Evolutionary conservation across 2,329 filamentous ascomycete species (phyloP), one percentile per base, ranked within the genome.

Genomic region (Tricladium varicosporioides): DNA sequence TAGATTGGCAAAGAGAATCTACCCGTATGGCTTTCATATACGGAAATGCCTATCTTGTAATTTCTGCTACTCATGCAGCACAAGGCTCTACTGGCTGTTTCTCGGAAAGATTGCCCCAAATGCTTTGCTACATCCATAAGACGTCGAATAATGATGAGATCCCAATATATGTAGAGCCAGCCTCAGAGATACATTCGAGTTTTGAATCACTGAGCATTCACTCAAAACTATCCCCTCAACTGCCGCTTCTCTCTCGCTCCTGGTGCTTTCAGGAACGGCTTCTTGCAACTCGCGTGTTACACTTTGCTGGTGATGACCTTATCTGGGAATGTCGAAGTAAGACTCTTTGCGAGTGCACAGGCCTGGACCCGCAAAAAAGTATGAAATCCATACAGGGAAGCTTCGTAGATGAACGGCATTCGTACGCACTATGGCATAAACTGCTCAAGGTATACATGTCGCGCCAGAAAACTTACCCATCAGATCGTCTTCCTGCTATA

Each of bases 221-320:
- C n/a, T n/a, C n/a, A n/a, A n/a, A n/a, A n/a, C n/a, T n/a, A n/a
- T n/a, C n/a, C n/a, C n/a, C n/a, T n/a, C 32, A 36, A 36, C 32
- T 40, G 11, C 46, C 47, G n/a, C 33, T 51, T 18, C 45, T 22
- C n/a, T 50, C n/a, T 18, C 53, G 40, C 13, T 46, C 18, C 11
- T 55, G 53, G 53, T 33, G 46, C 13, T 55, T 45, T 36, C 53
- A 50, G 33, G 53, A 55, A 36, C 18, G 47, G 7, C 46, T 55
- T 51, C 47, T 55, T 22, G 32, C 53, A 9, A 55, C 53, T 31
- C 19, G 47, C 13, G 42, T 44, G 15, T 18, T 46, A 9, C 53
- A 55, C 10, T 51, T 55, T 49, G 27, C 46, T 2, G 42, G 36
- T 1, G 15, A 50, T 27, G 47, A 55, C 10, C 32, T 51, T 11